Conservation (phyloP, 352 stramenopile genomes). For the Globisporangium echinulatum region DNA sequence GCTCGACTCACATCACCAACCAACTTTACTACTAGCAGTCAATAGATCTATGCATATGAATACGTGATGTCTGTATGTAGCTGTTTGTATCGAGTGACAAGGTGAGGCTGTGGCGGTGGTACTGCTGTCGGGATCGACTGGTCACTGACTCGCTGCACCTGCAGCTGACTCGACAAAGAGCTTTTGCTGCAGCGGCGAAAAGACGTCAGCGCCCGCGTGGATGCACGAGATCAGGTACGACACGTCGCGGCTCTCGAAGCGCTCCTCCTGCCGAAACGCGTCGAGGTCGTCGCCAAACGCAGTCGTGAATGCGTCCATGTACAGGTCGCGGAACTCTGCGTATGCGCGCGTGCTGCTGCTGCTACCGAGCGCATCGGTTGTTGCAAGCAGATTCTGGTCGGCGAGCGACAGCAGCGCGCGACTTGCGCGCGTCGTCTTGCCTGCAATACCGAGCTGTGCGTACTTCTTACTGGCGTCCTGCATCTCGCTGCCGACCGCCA, state of each 20-base stretch:
- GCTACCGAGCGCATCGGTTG: conserved; percentile 14
- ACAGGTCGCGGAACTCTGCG: conserved; percentile 67
- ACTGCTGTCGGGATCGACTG: too few relatives aligned
- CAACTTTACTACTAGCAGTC: too few relatives aligned
- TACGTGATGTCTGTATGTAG: too few relatives aligned
- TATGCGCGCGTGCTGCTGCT: conserved; percentile 18
- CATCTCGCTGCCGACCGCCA: conserved; percentile 41
- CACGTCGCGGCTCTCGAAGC: conserved; percentile 84
- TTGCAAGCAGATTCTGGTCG: conserved; percentile 33
- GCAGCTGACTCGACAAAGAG: conserved; percentile 29
- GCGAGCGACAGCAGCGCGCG: conserved; percentile 40
- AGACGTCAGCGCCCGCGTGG: conserved; percentile 70
- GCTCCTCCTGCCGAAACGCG: conserved; percentile 79
- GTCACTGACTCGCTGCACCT: too few relatives aligned
- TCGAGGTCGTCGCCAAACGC: conserved; percentile 82
- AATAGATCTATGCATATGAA: too few relatives aligned
- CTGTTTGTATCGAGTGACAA: too few relatives aligned
- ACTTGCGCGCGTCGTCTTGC: conserved; percentile 49
- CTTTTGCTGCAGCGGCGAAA: conserved; percentile 76
- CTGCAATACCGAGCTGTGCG: conserved; percentile 36
- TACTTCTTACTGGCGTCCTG: conserved; percentile 42
- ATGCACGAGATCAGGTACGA: conserved; percentile 88
- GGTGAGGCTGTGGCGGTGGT: too few relatives aligned
- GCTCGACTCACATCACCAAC: too few relatives aligned
- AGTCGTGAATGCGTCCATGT: conserved; percentile 82